Percentiles rank a stretch among this genome's conserved stretches.
phyloP scores from a whole-genome alignment of 2,329 filamentous ascomycete genomes.

The Periglandula ipomoeae region DNA sequence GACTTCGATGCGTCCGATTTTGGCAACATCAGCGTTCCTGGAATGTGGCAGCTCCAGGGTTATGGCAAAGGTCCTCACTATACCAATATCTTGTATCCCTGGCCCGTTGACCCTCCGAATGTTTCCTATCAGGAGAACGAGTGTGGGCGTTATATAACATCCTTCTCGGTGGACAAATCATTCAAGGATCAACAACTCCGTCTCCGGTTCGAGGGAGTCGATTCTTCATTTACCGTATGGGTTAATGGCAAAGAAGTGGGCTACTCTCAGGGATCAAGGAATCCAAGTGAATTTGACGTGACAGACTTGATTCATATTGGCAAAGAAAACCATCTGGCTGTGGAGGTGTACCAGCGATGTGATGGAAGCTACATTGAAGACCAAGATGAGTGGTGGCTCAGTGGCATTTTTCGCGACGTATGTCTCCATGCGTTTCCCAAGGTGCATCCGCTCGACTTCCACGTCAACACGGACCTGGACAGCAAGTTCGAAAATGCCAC shows the following conservation, averaged over 20 bases:
- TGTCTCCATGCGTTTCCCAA: constrained; percentile 52
- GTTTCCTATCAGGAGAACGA: constrained; percentile 57
- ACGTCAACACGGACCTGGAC: constrained; percentile 47
- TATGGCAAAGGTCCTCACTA: constrained; percentile 57
- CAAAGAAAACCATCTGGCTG: constrained; percentile 47
- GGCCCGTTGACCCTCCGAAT: constrained; percentile 57
- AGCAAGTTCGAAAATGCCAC: constrained; percentile 42
- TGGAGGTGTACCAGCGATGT: constrained; percentile 63
- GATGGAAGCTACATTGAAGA: constrained; percentile 67
- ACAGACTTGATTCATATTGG: constrained; percentile 37
- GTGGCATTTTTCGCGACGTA: constrained; percentile 61
- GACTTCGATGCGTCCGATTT: constrained; percentile 25
- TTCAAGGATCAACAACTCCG: constrained; percentile 47
- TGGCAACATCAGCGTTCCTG: constrained; percentile 48
- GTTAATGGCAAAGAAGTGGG: constrained; percentile 59
- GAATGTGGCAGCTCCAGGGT: constrained; percentile 63
- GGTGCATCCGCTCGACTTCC: constrained; percentile 46
- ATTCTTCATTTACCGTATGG: constrained; percentile 63
- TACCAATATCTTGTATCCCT: constrained; percentile 60
- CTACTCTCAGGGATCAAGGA: constrained; percentile 64
- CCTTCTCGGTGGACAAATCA: constrained; percentile 41
- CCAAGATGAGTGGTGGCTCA: constrained; percentile 62
- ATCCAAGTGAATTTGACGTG: constrained; percentile 66
- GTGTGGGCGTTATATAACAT: constrained; percentile 51
- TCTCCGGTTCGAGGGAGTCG: constrained; percentile 67